Conservation (phyloP, 2,329 filamentous ascomycete genomes). For the Ceratocystis cacaofunesta region DNA sequence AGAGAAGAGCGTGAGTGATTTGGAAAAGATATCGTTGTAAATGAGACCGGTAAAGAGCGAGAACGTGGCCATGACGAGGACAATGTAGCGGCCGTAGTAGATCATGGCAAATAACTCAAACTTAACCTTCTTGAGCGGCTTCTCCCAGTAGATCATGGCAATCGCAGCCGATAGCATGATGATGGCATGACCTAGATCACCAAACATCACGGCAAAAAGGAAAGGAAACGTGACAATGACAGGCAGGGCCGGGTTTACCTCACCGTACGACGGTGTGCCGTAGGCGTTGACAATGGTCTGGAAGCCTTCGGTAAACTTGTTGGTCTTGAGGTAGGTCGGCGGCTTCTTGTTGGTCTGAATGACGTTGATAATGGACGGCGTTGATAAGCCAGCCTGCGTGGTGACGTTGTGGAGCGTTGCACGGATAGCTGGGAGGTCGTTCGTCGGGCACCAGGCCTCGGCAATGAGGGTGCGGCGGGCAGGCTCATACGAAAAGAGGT, state of each 20-base stretch:
- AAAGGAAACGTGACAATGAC: conserved; percentile 99
- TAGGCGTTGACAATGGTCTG: conserved; percentile 99
- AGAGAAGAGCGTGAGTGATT: conserved; percentile 73
- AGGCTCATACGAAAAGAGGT: conserved; percentile 92
- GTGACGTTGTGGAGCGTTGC: conserved; percentile 93
- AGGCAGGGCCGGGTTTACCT: conserved; percentile 89
- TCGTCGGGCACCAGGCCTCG: conserved; percentile 93
- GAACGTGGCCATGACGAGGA: conserved; percentile 93
- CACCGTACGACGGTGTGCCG: conserved; percentile 90
- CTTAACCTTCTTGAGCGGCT: conserved; percentile 73
- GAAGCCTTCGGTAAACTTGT: conserved; percentile 96
- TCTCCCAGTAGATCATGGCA: conserved; percentile 96
- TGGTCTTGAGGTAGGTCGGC: conserved; percentile 92
- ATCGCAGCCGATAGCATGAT: conserved; percentile 74
- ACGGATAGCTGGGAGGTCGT: conserved; percentile 76
- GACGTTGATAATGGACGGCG: conserved; percentile 96
- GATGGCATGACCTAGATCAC: conserved; percentile 84
- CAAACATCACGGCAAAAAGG: conserved; percentile 99
- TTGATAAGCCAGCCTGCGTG: conserved; percentile 85
- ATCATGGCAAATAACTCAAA: conserved; percentile 98
- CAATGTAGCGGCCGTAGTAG: conserved; percentile 97
- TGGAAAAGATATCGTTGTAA: conserved; percentile 96
- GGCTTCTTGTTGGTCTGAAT: conserved; percentile 95
- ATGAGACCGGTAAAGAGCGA: conserved; percentile 94
- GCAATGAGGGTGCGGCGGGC: conserved; percentile 92